Conservation (phyloP, 148 eudicot species). For the Euryodendron excelsum region DNA sequence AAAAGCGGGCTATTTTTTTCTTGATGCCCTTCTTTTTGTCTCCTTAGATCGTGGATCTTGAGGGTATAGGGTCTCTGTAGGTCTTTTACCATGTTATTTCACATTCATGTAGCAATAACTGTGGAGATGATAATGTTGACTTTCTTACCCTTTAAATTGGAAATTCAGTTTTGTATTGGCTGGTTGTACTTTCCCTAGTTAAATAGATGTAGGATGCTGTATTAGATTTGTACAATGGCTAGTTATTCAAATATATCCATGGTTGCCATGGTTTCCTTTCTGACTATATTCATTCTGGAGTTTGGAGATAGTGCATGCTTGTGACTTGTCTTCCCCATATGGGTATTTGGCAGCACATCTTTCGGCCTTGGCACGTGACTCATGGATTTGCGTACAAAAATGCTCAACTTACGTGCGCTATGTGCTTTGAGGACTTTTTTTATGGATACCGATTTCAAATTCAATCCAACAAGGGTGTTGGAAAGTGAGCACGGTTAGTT, state of each 20-base stretch:
- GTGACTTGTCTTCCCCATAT: no score
- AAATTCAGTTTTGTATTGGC: background rate
- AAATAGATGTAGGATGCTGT: background rate
- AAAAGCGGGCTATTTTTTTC: conserved; percentile 7
- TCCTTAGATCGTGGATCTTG: background rate
- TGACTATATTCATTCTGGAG: no score
- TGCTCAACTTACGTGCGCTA: background rate
- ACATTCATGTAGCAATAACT: background rate
- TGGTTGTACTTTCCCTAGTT: background rate
- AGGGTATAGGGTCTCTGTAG: background rate
- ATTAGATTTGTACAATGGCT: no score
- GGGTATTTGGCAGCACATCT: no score
- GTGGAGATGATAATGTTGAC: background rate
- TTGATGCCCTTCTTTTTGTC: background rate
- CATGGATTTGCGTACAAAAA: background rate
- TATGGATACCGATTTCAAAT: background rate
- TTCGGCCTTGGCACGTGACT: no score
- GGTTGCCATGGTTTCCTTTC: no score
- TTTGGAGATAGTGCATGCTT: no score
- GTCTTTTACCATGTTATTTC: background rate
- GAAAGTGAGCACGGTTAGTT: background rate
- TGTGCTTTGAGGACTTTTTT: background rate
- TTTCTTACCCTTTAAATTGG: background rate
- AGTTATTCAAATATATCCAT: no score
- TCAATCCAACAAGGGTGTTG: background rate